Conservation (phyloP, 306 rosid genomes). For the Lithocarpus polystachyus region DNA sequence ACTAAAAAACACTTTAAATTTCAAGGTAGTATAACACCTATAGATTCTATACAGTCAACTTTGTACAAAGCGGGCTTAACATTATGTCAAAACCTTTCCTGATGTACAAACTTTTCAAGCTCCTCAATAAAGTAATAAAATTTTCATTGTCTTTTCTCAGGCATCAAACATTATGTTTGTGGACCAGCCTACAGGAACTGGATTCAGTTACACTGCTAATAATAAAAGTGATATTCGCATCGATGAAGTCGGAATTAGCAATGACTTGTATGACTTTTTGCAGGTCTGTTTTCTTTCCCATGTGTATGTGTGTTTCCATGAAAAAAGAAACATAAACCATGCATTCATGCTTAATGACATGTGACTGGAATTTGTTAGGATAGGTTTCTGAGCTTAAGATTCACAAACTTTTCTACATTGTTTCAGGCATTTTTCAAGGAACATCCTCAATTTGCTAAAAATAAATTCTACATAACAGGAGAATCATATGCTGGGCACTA, state of each 20-base stretch:
- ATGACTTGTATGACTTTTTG: conserved; percentile 76
- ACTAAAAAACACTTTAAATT: too few relatives aligned
- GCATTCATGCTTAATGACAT: neutral
- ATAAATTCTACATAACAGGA: conserved; percentile 88
- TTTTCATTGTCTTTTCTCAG: conserved; percentile 29
- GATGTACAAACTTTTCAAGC: too few relatives aligned
- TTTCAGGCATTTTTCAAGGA: conserved; percentile 73
- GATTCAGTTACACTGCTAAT: conserved; percentile 80
- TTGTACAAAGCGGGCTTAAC: neutral
- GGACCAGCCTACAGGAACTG: conserved; percentile 92
- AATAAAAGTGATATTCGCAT: conserved; percentile 56
- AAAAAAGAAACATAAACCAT: neutral
- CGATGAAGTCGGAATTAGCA: conserved; percentile 76
- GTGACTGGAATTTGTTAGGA: neutral
- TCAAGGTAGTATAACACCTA: too few relatives aligned
- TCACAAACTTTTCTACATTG: neutral
- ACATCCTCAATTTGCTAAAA: conserved; percentile 60
- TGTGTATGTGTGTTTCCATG: neutral
- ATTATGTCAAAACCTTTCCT: neutral
- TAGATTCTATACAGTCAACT: too few relatives aligned
- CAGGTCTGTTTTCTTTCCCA: conserved; percentile 46
- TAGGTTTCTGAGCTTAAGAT: neutral
- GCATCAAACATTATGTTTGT: conserved; percentile 79
- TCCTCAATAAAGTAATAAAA: neutral
- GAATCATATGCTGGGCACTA: conserved; percentile 96